These are phyloP conservation scores for Opeltia flavorubescens DNA, from an alignment of 495 filamentous ascomycete species.

Conservation along the genomic window DNA sequence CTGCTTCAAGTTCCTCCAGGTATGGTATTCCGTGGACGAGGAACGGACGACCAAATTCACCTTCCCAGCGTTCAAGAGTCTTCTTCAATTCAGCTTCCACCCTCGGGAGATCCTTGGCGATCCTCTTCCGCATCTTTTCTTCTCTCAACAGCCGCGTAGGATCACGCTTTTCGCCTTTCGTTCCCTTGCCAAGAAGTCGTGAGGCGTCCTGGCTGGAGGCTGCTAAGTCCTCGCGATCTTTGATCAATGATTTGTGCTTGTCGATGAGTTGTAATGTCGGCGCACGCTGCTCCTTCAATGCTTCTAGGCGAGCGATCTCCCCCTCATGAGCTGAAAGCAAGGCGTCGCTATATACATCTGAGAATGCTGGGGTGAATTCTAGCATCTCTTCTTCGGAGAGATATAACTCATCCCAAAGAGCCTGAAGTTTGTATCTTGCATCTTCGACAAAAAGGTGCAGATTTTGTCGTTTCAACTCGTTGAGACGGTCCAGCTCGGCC, in stretches of 20 bases:
- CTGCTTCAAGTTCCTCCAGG: slow-evolving; percentile 57
- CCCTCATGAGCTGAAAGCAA: slow-evolving; percentile 78
- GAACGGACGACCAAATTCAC: slow-evolving; percentile 87
- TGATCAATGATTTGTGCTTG: slow-evolving; percentile 66
- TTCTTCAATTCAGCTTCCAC: slow-evolving; percentile 70
- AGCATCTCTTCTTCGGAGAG: slow-evolving; percentile 97
- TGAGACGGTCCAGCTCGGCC: slow-evolving; percentile 71
- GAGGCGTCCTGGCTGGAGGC: slow-evolving; percentile 87
- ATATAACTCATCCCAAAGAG: slow-evolving; percentile 87
- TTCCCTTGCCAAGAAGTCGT: slow-evolving; percentile 72
- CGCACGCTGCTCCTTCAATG: slow-evolving; percentile 72
- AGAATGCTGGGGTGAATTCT: slow-evolving; percentile 90
- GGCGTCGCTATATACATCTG: slow-evolving; percentile 68
- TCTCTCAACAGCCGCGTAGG: slow-evolving; percentile 89
- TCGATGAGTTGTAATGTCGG: slow-evolving; percentile 73
- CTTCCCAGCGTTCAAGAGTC: slow-evolving; percentile 75
- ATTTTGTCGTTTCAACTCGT: slow-evolving; percentile 88
- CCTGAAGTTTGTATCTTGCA: slow-evolving; percentile 74
- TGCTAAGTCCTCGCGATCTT: slow-evolving; percentile 78
- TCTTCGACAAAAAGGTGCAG: slow-evolving; percentile 92
- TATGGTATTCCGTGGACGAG: slow-evolving; percentile 85
- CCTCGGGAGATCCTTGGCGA: slow-evolving; percentile 89
- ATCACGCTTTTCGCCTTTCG: slow-evolving; percentile 82
- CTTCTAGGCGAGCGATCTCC: slow-evolving; percentile 71
- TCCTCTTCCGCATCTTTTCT: slow-evolving; percentile 96